phyloP scores from a whole-genome alignment of 2,329 filamentous ascomycete species.

The Ophiostoma sp. region DNA sequence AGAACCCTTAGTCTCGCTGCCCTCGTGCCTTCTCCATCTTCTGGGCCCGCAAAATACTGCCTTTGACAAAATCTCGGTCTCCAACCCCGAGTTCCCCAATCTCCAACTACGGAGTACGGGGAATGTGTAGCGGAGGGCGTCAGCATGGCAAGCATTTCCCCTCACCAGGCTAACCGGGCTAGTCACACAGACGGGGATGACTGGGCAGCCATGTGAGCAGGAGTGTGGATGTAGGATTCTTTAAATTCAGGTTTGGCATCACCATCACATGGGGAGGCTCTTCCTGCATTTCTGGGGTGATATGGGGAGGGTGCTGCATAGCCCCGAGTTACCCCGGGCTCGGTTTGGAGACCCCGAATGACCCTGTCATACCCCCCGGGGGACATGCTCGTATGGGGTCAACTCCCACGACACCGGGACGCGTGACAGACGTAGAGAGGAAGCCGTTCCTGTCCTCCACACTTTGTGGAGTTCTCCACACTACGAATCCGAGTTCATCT shows the following conservation, averaged over 20 bases:
- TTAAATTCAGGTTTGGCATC: neutral
- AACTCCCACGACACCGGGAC: slow-evolving; percentile 2
- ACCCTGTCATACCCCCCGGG: neutral
- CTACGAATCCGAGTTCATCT: slow-evolving; percentile 13
- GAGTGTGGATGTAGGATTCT: neutral
- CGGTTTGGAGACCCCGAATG: slow-evolving; percentile 22
- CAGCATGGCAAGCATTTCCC: slow-evolving; percentile 1
- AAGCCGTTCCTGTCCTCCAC: slow-evolving; percentile 17
- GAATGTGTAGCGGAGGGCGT: slow-evolving; percentile 5
- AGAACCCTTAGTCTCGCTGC: slow-evolving; percentile 2
- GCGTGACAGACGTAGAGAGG: slow-evolving; percentile 6
- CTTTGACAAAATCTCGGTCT: slow-evolving; percentile 2
- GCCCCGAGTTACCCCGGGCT: slow-evolving; percentile 1
- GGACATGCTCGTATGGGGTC: neutral
- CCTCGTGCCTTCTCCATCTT: slow-evolving; percentile 12
- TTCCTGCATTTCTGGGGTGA: neutral
- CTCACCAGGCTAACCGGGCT: slow-evolving; percentile 14
- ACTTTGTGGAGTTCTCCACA: slow-evolving; percentile 21
- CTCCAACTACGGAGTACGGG: neutral
- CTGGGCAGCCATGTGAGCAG: slow-evolving; percentile 10
- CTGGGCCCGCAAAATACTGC: slow-evolving; percentile 10
- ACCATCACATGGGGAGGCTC: neutral
- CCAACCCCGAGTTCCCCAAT: slow-evolving; percentile 12
- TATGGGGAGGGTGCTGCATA: neutral
- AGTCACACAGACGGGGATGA: neutral